phyloP scores from a whole-genome alignment of 148 eudicot genomes.

The Bassia scoparia region DNA sequence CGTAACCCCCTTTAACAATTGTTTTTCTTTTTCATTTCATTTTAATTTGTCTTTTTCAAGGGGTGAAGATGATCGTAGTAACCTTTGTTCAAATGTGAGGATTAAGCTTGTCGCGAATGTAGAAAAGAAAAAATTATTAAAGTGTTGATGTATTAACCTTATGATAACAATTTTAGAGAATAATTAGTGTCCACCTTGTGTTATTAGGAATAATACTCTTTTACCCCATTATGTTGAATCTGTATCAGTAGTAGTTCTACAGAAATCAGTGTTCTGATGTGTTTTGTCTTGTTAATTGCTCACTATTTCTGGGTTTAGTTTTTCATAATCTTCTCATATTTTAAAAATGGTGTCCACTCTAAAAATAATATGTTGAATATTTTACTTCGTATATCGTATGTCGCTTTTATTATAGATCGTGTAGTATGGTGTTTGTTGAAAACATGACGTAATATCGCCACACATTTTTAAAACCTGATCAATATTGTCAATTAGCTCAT shows the following conservation, averaged over 20 bases:
- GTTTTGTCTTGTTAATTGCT: neutral
- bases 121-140: conserved; percentile 18
- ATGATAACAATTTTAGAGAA: conserved; percentile 23
- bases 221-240: conserved; percentile 5
- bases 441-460: too few species aligned
- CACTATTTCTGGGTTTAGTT: neutral
- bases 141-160: conserved; percentile 25
- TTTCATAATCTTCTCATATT: too few species aligned
- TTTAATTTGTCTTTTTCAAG: neutral
- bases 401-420: too few species aligned
- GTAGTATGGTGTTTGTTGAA: too few species aligned
- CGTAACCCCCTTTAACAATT: neutral
- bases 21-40: neutral
- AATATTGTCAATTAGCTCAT: too few species aligned
- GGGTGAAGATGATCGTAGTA: conserved; percentile 13
- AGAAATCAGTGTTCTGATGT: neutral
- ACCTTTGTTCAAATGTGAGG: conserved; percentile 24
- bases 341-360: too few species aligned
- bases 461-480: too few species aligned
- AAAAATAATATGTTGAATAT: too few species aligned
- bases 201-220: conserved; percentile 11
- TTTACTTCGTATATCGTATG: too few species aligned
- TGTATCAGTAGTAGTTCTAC: neutral
- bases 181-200: conserved; percentile 1
- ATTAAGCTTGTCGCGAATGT: conserved; percentile 20